phyloP scores from a whole-genome alignment of 129 eudicot species.

The sunflower (Helianthus annuus) region DNA sequence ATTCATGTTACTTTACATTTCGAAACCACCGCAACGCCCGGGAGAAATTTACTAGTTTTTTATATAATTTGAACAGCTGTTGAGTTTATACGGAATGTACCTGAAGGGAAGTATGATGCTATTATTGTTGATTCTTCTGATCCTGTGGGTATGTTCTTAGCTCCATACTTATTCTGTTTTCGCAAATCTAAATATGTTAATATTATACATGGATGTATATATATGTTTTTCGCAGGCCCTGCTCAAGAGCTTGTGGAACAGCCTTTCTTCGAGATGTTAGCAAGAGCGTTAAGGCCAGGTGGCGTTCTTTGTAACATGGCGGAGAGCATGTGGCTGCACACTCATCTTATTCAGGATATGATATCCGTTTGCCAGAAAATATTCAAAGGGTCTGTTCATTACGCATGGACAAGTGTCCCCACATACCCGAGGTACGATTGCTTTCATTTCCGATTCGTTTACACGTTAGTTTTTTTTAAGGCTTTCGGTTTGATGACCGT shows the following conservation, averaged over 20 bases:
- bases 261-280: slow-evolving; percentile 86
- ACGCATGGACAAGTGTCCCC: slow-evolving; percentile 98
- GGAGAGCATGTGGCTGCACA: slow-evolving; percentile 98
- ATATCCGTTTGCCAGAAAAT: slow-evolving; percentile 64
- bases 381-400: slow-evolving; percentile 86
- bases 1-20: too few relatives aligned
- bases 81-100: slow-evolving; percentile 61
- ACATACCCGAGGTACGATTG: slow-evolving; percentile 83
- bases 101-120: slow-evolving; percentile 90
- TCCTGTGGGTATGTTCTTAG: slow-evolving; percentile 77
- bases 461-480: background rate
- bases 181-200: background rate
- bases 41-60: background rate
- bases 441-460: background rate
- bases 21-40: too few relatives aligned
- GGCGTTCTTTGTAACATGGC: slow-evolving; percentile 99
- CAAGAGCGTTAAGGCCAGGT: slow-evolving; percentile 94
- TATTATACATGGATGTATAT: background rate
- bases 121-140: slow-evolving; percentile 94
- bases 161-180: background rate
- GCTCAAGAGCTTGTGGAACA: slow-evolving; percentile 91
- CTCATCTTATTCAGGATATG: slow-evolving; percentile 94
- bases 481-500: background rate
- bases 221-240: slow-evolving; percentile 56
- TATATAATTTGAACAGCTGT: slow-evolving; percentile 54